A percentile compares a stretch with the other conserved stretches of the same genome.
Evolutionary conservation across 2,329 filamentous ascomycete genomes (phyloP).

Genomic region (Davidsoniella australis): DNA sequence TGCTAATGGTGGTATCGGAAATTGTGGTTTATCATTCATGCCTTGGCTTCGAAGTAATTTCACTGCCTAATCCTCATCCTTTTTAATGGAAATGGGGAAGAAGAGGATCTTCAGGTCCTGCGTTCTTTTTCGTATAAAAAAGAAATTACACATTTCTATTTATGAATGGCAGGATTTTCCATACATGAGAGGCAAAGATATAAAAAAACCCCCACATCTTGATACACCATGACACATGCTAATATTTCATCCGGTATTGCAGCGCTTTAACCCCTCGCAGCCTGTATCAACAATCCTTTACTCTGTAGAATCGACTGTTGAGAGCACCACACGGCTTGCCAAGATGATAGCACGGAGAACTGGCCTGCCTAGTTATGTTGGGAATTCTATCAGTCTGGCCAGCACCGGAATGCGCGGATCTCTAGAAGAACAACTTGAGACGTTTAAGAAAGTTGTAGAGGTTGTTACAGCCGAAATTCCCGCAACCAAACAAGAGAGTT

Average conservation of each 20-base stretch:
- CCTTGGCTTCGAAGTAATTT: no score
- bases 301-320: constrained; percentile 55
- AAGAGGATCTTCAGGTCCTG: no score
- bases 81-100: no score
- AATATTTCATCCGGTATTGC: constrained; percentile 8
- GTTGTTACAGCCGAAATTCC: constrained; percentile 31
- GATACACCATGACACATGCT: background rate
- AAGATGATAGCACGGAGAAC: constrained; percentile 64
- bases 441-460: constrained; percentile 56
- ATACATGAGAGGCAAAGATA: no score
- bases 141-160: no score
- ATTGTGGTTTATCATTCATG: no score
- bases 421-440: constrained; percentile 89
- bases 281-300: constrained; percentile 67
- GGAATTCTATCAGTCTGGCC: constrained; percentile 67
- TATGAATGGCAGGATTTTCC: no score
- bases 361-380: constrained; percentile 68
- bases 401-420: constrained; percentile 59
- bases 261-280: constrained; percentile 39
- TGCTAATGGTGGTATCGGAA: no score
- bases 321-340: constrained; percentile 74
- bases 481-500: background rate
- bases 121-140: no score
- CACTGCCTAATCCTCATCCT: no score
- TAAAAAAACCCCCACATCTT: no score